phyloP scores from a whole-genome alignment of 140 eudicot genomes.

The Senecio squalidus region DNA sequence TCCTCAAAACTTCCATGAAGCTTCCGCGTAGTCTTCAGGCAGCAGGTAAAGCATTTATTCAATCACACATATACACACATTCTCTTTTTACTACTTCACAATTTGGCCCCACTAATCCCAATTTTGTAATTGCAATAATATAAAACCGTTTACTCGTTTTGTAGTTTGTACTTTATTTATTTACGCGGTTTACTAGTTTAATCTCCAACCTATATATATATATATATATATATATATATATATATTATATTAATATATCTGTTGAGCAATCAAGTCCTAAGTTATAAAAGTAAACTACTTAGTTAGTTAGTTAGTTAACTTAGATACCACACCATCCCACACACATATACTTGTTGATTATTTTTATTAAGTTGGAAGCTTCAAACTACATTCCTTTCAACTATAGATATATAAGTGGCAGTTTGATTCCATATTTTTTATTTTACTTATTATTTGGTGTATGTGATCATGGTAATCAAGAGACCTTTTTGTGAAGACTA shows the following conservation, averaged over 20 bases:
- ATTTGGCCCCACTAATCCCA: not conserved
- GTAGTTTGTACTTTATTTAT: not conserved
- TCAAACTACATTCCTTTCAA: slow-evolving; percentile 32
- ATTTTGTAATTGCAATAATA: not conserved
- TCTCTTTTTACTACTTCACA: not conserved
- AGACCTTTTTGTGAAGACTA: slow-evolving; percentile 33
- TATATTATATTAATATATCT: not conserved
- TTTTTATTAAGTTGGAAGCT: slow-evolving; percentile 29
- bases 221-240: too few species aligned
- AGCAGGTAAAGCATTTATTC: not conserved
- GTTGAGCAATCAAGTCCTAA: not conserved
- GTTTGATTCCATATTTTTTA: slow-evolving; percentile 8
- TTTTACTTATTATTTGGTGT: not conserved
- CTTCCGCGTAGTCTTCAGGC: not conserved
- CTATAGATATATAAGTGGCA: not conserved
- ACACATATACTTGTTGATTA: not conserved
- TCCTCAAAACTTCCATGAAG: not conserved
- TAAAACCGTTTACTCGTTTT: not conserved
- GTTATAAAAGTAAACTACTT: not conserved
- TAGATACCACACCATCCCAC: not conserved
- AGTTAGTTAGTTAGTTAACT: not conserved
- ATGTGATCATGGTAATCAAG: slow-evolving; percentile 41
- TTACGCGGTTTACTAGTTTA: not conserved
- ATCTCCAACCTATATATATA: not conserved
- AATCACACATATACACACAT: not conserved